Evolutionary conservation across 345 rosid genomes (phyloP), one percentile per base, ranked within the genome.

Genomic region (Combretum micranthum): DNA sequence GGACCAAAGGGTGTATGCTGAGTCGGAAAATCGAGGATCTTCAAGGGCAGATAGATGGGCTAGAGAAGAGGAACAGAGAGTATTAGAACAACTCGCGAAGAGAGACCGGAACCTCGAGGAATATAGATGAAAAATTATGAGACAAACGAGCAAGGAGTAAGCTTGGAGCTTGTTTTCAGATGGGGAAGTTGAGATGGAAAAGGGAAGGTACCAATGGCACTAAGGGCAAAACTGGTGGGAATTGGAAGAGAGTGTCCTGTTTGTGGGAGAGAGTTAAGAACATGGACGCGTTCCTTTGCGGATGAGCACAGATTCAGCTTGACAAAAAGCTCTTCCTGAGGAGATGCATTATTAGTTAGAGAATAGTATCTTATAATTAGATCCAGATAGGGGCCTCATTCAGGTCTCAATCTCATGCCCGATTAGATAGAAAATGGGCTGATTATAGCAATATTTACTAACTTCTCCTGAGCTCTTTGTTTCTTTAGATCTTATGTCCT

Each of bases 41-140:
- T 49, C 77, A 77, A 44, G 73, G 59, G 18, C 77, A 75, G 63
- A 71, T 77, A 16, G 42, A 62, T 23, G 81, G 77, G 56, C 45
- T 86, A 67, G 87, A 86, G 82, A 74, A 64, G 74, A 60, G 70
- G 63, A 86, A 83, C 61, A 68, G 59, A 52, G 81, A 71, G 55
- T 80, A 69, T 23, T 56, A 61, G 66, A 66, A 15, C 66, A 66
- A 65, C 51, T 80, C 4, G 26, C 44, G 32, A 59, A 44, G 47
- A 42, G 56, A 20, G 57, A 50, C 13, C 26, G 3, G 16, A 56
- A 53, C 18, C 50, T n/a, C 6, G 47, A 13, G 46, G 42, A 45
- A 37, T 10, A 20, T 22, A n/a, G 21, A 54, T 45, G 15, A 21
- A 42, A 20, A 44, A 17, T 8, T 32, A 50, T 62, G 57, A 13